Evolutionary conservation across 306 rosid species (phyloP).

Genomic region (Psophocarpus tetragonolobus): DNA sequence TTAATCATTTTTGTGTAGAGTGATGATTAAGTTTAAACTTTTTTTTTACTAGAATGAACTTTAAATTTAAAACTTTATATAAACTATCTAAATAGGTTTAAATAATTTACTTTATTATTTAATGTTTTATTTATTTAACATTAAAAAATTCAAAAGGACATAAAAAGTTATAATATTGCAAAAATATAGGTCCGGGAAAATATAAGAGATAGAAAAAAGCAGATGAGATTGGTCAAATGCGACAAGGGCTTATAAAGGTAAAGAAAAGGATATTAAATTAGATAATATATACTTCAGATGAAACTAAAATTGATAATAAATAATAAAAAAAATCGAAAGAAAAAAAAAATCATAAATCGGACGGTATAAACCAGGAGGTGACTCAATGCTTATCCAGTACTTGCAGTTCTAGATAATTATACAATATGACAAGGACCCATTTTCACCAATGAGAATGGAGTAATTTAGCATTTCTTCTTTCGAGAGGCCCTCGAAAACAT

Average conservation of each 20-base stretch:
- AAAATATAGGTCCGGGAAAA: neutral
- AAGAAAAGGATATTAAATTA: neutral
- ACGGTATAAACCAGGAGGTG: constrained; percentile 33
- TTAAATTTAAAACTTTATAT: too few species aligned
- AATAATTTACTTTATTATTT: neutral
- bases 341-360: neutral
- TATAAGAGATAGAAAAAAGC: neutral
- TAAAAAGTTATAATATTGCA: neutral
- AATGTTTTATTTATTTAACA: neutral
- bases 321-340: neutral
- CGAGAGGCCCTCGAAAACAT: constrained; percentile 78
- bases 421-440: constrained; percentile 20
- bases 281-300: neutral
- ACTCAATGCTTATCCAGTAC: constrained; percentile 43
- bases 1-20: neutral
- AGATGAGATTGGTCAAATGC: neutral
- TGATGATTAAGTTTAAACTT: neutral
- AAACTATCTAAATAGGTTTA: neutral
- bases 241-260: neutral
- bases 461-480: constrained; percentile 58
- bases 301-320: constrained; percentile 11
- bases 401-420: constrained; percentile 9
- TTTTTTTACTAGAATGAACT: too few species aligned
- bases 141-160: neutral
- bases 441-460: constrained; percentile 6